Evolutionary conservation across 352 stramenopile species (phyloP), one percentile per base, ranked within the genome.

Genomic region (Globisporangium heterothallicum): DNA sequence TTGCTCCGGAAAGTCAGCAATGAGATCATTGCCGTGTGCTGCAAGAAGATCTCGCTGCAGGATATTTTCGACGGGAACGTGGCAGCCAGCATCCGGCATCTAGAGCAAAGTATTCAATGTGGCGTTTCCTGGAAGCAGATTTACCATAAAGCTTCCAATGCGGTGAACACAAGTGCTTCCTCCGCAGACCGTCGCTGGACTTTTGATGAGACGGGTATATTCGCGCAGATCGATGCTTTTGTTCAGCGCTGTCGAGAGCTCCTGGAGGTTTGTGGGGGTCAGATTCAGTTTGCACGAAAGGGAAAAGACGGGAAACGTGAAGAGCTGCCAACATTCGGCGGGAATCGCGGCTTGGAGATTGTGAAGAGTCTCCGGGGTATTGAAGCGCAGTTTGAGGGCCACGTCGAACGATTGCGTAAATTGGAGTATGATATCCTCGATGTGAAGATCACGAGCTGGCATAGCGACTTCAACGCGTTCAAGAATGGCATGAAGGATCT

Each of bases 401-500:
- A 97, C 43, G 78, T 98, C 12, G 80, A 96, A 32, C 74, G 86
- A 5, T 61, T 98, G 27, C 79, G 86, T 7, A 78, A 75, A 49
- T 70, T 98, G 10, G 85, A 98, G 42, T 98, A 98, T 61, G 81
- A 97, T 29, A 94, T 98, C 26, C 63, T 98, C 2, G 92, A 98
- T 47, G 92, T 98, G 29, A 98, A 97, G 49, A 95, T 93, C 34
- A 96, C 84, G 3, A 87, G 85, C 51, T 98, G 94, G 94, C 94
- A 98, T 53, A 88, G 91, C 43, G 92, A 98, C 68, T 98, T 97
- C 53, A 97, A 97, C 50, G 70, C 74, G 4, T 97, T 98, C 64
- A 98, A 97, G 68, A 97, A 96, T 52, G 88, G 86, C 19, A 91
- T 98, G 64, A 98, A 98, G 61, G 94, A 98, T 55, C 67, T 98